Conservation (phyloP, 352 stramenopile genomes). For the Phytophthora macrochlamydospora region DNA sequence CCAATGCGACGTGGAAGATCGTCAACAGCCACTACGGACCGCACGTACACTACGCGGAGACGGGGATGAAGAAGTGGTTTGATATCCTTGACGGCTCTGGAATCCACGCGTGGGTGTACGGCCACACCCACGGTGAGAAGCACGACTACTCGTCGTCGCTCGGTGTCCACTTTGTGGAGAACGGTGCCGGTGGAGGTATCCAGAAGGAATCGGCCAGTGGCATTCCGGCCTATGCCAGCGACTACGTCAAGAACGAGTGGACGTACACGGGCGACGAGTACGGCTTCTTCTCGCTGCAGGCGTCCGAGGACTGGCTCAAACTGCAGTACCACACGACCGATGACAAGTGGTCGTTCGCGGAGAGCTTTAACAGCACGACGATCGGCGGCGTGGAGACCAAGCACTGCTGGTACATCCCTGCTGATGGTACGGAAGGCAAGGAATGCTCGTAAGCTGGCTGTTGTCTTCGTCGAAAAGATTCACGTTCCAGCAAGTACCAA, state of each 20-base stretch:
- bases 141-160: conserved; percentile 51
- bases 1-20: conserved; percentile 56
- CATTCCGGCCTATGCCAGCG: conserved; percentile 48
- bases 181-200: conserved; percentile 71
- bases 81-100: conserved; percentile 36
- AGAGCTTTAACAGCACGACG: conserved; percentile 38
- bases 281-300: conserved; percentile 59
- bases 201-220: conserved; percentile 68
- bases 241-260: conserved; percentile 59
- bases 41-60: conserved; percentile 41
- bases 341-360: conserved; percentile 50
- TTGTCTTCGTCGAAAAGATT: background rate
- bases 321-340: conserved; percentile 69
- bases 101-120: conserved; percentile 44
- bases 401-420: conserved; percentile 75
- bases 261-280: conserved; percentile 64
- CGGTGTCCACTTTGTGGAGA: conserved; percentile 72
- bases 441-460: conserved; percentile 9
- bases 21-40: conserved; percentile 68
- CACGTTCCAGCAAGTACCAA: background rate
- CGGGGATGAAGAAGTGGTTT: conserved; percentile 46
- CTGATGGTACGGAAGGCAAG: conserved; percentile 35
- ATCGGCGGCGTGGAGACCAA: conserved; percentile 52
- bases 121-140: conserved; percentile 61
- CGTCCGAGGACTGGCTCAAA: conserved; percentile 61